Evolutionary conservation across 768 basidiomycete species (phyloP).

Genomic region (Boletus vermiculosoides): DNA sequence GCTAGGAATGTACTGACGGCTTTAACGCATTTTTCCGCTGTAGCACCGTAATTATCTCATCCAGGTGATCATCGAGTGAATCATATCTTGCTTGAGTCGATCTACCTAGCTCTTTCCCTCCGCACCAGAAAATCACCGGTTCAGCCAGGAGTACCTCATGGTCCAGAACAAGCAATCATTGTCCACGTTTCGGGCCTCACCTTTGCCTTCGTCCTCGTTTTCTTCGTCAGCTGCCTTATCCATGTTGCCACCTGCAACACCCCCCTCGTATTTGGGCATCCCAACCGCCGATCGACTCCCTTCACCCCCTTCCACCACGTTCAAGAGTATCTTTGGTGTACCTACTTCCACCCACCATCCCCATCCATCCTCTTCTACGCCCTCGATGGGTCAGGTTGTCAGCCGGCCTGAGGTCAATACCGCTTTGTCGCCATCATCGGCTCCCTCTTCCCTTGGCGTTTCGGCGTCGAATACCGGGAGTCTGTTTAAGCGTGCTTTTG

Average conservation of each 20-base stretch:
- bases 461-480: constrained; percentile 24
- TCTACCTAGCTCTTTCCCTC: constrained; percentile 16
- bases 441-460: constrained; percentile 23
- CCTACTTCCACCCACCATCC: constrained; percentile 26
- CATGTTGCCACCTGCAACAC: constrained; percentile 39
- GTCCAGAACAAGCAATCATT: constrained; percentile 38
- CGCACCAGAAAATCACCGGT: constrained; percentile 20
- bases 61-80: constrained; percentile 28
- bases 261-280: constrained; percentile 42
- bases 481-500: constrained; percentile 32
- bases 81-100: constrained; percentile 27
- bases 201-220: constrained; percentile 48
- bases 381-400: constrained; percentile 35
- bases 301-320: constrained; percentile 36
- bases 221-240: constrained; percentile 42
- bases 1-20: constrained; percentile 16
- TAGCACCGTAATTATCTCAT: constrained; percentile 33
- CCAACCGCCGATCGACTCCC: constrained; percentile 42
- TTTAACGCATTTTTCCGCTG: constrained; percentile 11
- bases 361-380: constrained; percentile 26
- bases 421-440: constrained; percentile 28
- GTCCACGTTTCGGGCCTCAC: constrained; percentile 41
- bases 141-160: constrained; percentile 26
- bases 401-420: constrained; percentile 32
- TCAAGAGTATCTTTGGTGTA: constrained; percentile 32